Base-by-base conservation (phyloP, 805 yeast species). In the Hanseniaspora hatyaiensis region DNA sequence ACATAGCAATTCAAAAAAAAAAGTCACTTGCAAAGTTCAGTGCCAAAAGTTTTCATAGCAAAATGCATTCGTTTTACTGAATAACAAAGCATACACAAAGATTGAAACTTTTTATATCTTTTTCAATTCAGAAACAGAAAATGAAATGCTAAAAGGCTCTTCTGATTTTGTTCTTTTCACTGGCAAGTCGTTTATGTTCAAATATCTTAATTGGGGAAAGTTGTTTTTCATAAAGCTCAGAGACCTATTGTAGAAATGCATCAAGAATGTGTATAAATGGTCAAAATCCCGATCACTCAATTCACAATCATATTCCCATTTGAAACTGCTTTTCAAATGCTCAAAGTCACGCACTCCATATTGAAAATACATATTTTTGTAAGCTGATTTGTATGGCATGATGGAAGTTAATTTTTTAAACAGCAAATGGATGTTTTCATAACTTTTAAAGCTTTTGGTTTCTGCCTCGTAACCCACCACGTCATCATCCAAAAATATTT, bases 161-260 rank as follows among this genome's bases (percentile, higher is more conserved):
- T 26, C 28, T 6, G 3, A 1, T 3, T 3, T 1, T 1, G 4
- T 23, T 23, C n/a, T 36, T n/a, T 22, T 9, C n/a, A 45, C 24
- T 9, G 32, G 28, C 24, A 37, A 20, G 23, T 45, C 49, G 12
- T 45, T 45, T n/a, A 45, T 16, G 18, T 45, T 37, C 20, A 45
- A 29, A 20, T 37, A 45, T 13, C 31, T 20, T 8, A 45, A 31
- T 6, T 37, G 36, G 6, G 37, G 36, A 8, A 45, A 45, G 19
- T 29, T 45, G 6, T 11, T 4, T 13, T 18, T 23, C 41, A 45
- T 37, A 19, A 45, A 45, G 4, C 23, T 37, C 12, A 45, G 9
- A 11, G 36, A 38, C 18, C 49, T 20, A 8, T 22, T 45, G 13
- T 45, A 37, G 13, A 19, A 45, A n/a, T 45, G 49, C 2, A 30